phyloP scores from a whole-genome alignment of 768 basidiomycete species.

The Amanita inopinata region DNA sequence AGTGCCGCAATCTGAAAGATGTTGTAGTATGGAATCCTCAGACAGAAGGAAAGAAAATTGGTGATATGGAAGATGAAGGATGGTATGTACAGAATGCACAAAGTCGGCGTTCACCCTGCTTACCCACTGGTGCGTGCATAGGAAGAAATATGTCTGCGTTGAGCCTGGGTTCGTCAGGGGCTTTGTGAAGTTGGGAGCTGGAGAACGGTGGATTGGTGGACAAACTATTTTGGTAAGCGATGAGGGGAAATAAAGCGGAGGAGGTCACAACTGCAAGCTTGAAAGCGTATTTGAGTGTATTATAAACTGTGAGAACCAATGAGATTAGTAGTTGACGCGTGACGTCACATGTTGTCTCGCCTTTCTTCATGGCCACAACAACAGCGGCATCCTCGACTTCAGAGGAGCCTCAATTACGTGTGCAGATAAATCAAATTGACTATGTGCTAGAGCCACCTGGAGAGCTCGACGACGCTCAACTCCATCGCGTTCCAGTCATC shows the following conservation, averaged over 20 bases:
- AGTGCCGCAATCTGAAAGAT: slow-evolving; percentile 51
- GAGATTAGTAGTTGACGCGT: background rate
- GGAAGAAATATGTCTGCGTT: slow-evolving; percentile 83
- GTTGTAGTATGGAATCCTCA: slow-evolving; percentile 96
- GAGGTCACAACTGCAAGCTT: background rate
- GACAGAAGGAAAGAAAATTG: slow-evolving; percentile 60
- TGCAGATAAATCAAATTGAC: slow-evolving; percentile 53
- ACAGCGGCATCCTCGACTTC: background rate
- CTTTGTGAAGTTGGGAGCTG: slow-evolving; percentile 52
- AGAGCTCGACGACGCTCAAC: slow-evolving; percentile 49
- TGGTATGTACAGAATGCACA: slow-evolving; percentile 42
- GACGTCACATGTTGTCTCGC: no score
- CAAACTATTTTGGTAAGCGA: slow-evolving; percentile 52
- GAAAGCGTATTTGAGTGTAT: no score
- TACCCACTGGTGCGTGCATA: slow-evolving; percentile 17
- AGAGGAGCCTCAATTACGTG: slow-evolving; percentile 21
- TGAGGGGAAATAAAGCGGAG: slow-evolving; percentile 9
- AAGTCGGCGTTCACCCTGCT: background rate
- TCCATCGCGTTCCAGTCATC: slow-evolving; percentile 68
- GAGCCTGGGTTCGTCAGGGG: slow-evolving; percentile 84
- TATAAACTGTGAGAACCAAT: no score
- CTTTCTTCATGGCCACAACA: no score
- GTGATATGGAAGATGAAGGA: slow-evolving; percentile 84
- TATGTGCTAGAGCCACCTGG: slow-evolving; percentile 49
- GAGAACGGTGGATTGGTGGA: slow-evolving; percentile 67